These are phyloP conservation scores for Tricholoma hemisulphureum DNA, from an alignment of 768 basidiomycete genomes.

Conservation along the genomic window DNA sequence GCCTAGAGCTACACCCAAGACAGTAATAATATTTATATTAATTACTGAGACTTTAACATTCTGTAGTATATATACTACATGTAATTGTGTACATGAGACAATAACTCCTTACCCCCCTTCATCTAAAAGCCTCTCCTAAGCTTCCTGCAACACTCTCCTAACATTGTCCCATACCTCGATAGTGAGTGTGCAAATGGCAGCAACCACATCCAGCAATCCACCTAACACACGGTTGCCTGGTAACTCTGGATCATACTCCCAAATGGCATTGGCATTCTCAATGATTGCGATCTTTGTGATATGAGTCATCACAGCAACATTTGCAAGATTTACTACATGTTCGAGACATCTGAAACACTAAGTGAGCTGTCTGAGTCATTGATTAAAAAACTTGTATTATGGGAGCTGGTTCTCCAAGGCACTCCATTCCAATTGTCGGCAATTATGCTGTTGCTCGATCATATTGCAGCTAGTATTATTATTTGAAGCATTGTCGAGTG, in stretches of 20 bases:
- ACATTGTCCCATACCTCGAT: slow-evolving; percentile 6
- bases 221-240: not conserved
- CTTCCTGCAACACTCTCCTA: too few relatives aligned
- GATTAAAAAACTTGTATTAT: too few relatives aligned
- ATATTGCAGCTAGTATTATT: slow-evolving; percentile 17
- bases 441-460: slow-evolving; percentile 15
- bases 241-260: not conserved
- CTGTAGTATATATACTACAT: too few relatives aligned
- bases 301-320: not conserved
- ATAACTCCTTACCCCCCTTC: too few relatives aligned
- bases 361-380: too few relatives aligned
- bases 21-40: too few relatives aligned
- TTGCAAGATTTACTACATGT: not conserved
- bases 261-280: not conserved
- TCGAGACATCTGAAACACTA: not conserved
- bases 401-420: not conserved
- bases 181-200: not conserved
- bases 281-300: not conserved
- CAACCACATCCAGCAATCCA: not conserved
- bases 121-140: too few relatives aligned
- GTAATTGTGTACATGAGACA: too few relatives aligned
- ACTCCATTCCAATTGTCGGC: too few relatives aligned
- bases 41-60: too few relatives aligned
- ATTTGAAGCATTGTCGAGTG: slow-evolving; percentile 23
- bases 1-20: too few relatives aligned